phyloP scores from a whole-genome alignment of 2,329 filamentous ascomycete species.

The Fusarium sp. region DNA sequence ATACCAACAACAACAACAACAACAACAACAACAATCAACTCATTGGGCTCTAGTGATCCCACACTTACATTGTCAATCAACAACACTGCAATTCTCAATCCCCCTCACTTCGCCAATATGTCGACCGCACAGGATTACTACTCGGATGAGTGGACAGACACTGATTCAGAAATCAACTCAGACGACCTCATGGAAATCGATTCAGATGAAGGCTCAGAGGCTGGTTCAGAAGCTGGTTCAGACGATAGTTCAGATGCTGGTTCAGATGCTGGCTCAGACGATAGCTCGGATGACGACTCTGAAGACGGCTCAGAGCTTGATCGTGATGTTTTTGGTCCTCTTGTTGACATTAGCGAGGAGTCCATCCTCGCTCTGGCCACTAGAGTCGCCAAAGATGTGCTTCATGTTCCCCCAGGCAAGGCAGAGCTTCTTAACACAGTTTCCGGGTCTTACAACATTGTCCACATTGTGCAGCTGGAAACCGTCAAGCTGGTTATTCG shows the following conservation, averaged over 20 bases:
- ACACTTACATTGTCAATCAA: background rate
- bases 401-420: background rate
- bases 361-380: background rate
- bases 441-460: conserved; percentile 1
- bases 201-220: background rate
- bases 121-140: background rate
- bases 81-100: background rate
- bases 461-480: background rate
- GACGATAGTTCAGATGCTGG: too few relatives aligned
- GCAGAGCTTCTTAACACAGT: background rate
- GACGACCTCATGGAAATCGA: background rate
- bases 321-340: background rate
- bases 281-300: background rate
- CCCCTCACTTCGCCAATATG: background rate
- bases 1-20: background rate
- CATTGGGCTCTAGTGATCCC: background rate
- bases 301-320: background rate
- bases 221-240: background rate
- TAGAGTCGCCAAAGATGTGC: background rate
- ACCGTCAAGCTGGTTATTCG: conserved; percentile 15
- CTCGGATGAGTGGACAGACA: background rate
- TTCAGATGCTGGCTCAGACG: background rate
- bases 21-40: background rate
- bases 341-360: background rate
- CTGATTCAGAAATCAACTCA: background rate